These are phyloP conservation scores for Castanea mollissima DNA, from an alignment of 306 rosid species.

Conservation along the genomic window DNA sequence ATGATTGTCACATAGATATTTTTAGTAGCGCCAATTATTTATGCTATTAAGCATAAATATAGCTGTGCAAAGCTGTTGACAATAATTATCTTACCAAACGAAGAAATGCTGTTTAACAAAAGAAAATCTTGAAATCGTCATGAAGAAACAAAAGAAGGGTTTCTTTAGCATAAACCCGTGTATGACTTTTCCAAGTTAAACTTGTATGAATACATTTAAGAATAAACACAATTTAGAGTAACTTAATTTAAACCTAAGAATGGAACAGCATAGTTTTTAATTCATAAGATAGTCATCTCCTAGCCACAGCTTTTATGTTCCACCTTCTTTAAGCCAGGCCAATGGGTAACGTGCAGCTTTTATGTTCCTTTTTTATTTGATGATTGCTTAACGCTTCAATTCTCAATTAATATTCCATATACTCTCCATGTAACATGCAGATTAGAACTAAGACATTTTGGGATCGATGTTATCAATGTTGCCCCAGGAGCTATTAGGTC, in stretches of 20 bases:
- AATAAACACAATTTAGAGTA: too few species aligned
- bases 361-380: neutral
- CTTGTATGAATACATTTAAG: too few species aligned
- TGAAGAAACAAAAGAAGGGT: neutral
- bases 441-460: constrained; percentile 68
- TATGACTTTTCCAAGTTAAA: too few species aligned
- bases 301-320: too few species aligned
- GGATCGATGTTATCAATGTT: constrained; percentile 77
- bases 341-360: too few species aligned
- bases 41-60: too few species aligned
- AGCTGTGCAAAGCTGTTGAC: neutral
- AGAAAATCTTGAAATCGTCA: neutral
- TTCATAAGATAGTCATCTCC: too few species aligned
- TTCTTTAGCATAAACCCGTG: too few species aligned
- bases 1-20: neutral
- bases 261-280: too few species aligned
- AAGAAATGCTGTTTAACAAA: neutral
- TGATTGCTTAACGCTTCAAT: neutral
- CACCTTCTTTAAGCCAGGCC: too few species aligned
- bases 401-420: neutral
- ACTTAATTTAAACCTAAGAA: too few species aligned
- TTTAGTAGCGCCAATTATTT: neutral
- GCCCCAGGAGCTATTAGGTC: constrained; percentile 83
- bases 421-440: constrained; percentile 18
- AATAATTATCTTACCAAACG: neutral